Evolutionary conservation across 352 stramenopile species (phyloP).

Genomic region (Thraustotheca clavata): DNA sequence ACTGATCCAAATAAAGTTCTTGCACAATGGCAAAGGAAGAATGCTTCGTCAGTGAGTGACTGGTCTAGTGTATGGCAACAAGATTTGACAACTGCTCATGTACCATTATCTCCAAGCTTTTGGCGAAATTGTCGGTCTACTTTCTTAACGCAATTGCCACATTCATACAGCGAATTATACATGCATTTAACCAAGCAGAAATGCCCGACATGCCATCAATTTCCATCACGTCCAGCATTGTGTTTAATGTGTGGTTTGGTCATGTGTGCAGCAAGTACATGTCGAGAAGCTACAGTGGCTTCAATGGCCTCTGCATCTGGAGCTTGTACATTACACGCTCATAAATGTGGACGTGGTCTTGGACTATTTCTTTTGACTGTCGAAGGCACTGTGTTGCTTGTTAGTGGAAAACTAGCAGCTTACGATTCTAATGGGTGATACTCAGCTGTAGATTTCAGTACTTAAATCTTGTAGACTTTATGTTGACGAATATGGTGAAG

Average conservation of each 20-base stretch:
- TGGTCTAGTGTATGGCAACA: conserved; percentile 35
- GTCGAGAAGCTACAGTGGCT: conserved; percentile 49
- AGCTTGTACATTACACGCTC: conserved; percentile 73
- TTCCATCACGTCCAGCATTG: conserved; percentile 70
- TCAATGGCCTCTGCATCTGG: conserved; percentile 75
- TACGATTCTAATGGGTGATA: conserved; percentile 30
- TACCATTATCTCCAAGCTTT: conserved; percentile 58
- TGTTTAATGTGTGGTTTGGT: conserved; percentile 76
- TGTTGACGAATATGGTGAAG: conserved; percentile 82
- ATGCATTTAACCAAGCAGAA: conserved; percentile 72
- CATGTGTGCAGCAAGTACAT: conserved; percentile 74
- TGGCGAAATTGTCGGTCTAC: conserved; percentile 54
- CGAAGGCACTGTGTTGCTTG: conserved; percentile 72
- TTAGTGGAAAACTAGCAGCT: conserved; percentile 80
- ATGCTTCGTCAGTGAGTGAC: conserved; percentile 23
- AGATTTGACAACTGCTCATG: conserved; percentile 73
- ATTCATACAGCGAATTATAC: conserved; percentile 80
- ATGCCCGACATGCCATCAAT: conserved; percentile 64
- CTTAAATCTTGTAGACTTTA: conserved; percentile 51
- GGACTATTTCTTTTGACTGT: conserved; percentile 78
- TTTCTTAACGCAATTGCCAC: conserved; percentile 62
- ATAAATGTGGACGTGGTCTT: conserved; percentile 75
- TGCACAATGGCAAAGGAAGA: conserved; percentile 68
- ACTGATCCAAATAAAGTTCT: conserved; percentile 55
- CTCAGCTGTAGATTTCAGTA: neutral